These are phyloP conservation scores for Sergeia podlipaevii DNA, from an alignment of 208 protist genomes.

Conservation along the genomic window DNA sequence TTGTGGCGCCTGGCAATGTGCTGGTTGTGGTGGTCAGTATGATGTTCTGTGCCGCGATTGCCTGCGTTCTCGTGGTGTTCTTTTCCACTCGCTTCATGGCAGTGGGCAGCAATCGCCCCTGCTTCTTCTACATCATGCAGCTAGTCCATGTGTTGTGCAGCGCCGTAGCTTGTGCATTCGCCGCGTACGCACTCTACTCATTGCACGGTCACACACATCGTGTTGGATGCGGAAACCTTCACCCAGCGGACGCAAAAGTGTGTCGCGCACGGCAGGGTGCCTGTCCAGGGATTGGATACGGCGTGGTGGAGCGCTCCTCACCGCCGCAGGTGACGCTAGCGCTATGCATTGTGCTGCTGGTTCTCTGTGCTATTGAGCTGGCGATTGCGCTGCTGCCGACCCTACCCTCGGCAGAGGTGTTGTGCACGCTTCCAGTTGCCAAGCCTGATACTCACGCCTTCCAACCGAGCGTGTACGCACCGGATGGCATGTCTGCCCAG, in stretches of 20 bases:
- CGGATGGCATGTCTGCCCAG: constrained; percentile 45
- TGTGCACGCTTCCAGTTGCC: constrained; percentile 25
- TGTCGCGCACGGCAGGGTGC: constrained; percentile 14
- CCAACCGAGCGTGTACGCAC: constrained; percentile 59
- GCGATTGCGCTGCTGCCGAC: constrained; percentile 28
- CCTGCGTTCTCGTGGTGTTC: constrained; percentile 33
- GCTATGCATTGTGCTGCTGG: constrained; percentile 32
- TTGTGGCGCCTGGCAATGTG: constrained; percentile 24
- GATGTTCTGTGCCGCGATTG: constrained; percentile 29
- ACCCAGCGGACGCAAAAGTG: neutral
- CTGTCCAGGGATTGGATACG: constrained; percentile 22
- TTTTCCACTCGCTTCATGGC: constrained; percentile 55
- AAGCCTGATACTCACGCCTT: constrained; percentile 68
- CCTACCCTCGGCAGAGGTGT: constrained; percentile 15
- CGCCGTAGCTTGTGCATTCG: constrained; percentile 33
- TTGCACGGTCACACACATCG: constrained; percentile 12
- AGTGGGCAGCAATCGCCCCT: constrained; percentile 22
- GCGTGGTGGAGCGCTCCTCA: neutral
- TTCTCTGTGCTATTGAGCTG: constrained; percentile 33
- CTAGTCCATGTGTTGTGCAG: constrained; percentile 31
- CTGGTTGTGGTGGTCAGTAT: constrained; percentile 44
- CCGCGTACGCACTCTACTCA: constrained; percentile 41
- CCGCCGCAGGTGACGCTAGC: constrained; percentile 18
- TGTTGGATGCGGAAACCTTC: constrained; percentile 26
- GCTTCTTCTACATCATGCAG: constrained; percentile 50